Base-by-base conservation (phyloP, 2,329 filamentous ascomycete genomes). In the Colletotrichum sp. region DNA sequence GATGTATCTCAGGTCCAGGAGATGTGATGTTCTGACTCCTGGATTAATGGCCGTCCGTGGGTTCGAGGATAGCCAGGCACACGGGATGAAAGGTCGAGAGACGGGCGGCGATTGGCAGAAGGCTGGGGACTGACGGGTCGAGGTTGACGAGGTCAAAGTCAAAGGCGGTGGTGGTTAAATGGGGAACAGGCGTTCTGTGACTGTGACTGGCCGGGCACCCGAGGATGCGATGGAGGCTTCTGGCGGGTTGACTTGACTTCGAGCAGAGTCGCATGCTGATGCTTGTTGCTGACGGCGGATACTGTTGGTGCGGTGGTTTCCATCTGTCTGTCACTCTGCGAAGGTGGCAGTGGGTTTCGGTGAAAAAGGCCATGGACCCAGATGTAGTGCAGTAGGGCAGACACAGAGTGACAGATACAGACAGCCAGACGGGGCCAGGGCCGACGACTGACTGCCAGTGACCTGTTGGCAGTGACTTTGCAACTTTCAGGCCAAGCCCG, bases 51-150 rank as follows among this genome's bases (percentile, higher is more conserved):
- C 32, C 25, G 48, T 55, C 72, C 36, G 72, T 66, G 69, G 36
- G 62, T 64, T 73, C 30, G 58, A 73, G 39, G n/a, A 32, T 61
- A 30, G 43, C 62, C 69, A 75, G 73, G 73, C 58, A 75, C 73
- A 73, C 72, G 67, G 70, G 64, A 75, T 36, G 69, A 68, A 65
- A 58, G 39, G 73, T 36, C 64, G 48, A 48, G 56, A 69, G 39
- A 58, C 56, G 22, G 64, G 13, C 60, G 64, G 34, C 39, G 73
- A 68, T 73, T 75, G 73, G 70, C 18, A 66, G 73, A 25, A 62
- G 70, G 55, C 27, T 62, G 67, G 61, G 71, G 15, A 18, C 34
- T 43, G 69, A 67, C 55, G 62, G 71, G 61, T 75, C 55, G 61
- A 71, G 39, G 69, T 55, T 60, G 67, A 56, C 36, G 69, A 64